Conservation (phyloP, 2,329 filamentous ascomycete genomes). For the Neopestalotiopsis sp. region DNA sequence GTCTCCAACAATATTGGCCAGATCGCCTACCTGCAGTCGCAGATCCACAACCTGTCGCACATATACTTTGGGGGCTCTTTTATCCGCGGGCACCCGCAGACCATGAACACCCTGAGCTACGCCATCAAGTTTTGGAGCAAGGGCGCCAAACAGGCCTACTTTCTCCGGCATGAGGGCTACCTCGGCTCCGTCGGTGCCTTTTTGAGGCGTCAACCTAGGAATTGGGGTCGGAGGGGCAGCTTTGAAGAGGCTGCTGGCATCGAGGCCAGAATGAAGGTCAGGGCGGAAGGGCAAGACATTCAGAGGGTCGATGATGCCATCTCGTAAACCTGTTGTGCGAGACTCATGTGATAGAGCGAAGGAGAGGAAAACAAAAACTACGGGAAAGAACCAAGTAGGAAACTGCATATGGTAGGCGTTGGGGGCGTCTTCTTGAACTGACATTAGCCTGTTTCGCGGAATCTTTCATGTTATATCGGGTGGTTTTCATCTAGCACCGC, state of each 20-base stretch:
- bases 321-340: background rate
- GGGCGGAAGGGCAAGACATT: background rate
- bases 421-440: background rate
- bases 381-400: background rate
- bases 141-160: constrained; percentile 93
- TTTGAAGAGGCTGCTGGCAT: constrained; percentile 57
- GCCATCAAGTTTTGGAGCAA: constrained; percentile 98
- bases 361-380: background rate
- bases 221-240: constrained; percentile 87
- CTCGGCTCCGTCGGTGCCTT: constrained; percentile 94
- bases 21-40: constrained; percentile 95
- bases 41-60: constrained; percentile 87
- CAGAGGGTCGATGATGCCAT: constrained; percentile 13
- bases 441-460: background rate
- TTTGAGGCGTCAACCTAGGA: constrained; percentile 84
- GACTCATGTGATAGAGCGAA: no score
- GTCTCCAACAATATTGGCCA: constrained; percentile 98
- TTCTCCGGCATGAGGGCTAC: constrained; percentile 94
- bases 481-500: background rate
- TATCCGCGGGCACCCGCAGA: constrained; percentile 94
- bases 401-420: constrained; percentile 1
- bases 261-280: constrained; percentile 34
- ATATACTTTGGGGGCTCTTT: constrained; percentile 99
- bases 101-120: constrained; percentile 96
- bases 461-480: background rate